phyloP scores from a whole-genome alignment of 495 filamentous ascomycete species.

The Patellaria atrata region DNA sequence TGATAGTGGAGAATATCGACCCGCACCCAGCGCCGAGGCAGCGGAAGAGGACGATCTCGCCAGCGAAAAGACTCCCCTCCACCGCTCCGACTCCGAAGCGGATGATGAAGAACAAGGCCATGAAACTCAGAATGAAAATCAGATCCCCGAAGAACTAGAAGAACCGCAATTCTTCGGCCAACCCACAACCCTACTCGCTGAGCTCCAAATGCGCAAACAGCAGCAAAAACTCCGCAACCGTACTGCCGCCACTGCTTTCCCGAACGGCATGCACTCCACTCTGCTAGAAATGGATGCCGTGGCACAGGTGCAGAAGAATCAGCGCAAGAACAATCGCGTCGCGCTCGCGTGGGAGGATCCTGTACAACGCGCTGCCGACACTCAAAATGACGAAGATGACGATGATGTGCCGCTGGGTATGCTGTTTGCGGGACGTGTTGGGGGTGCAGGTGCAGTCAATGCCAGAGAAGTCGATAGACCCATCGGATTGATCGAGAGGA shows the following conservation, averaged over 20 bases:
- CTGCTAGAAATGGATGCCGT: conserved; percentile 84
- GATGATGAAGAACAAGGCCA: conserved; percentile 12
- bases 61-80: conserved; percentile 19
- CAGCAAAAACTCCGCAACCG: conserved; percentile 64
- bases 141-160: conserved; percentile 1
- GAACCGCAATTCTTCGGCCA: conserved; percentile 38
- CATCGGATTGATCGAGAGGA: conserved; percentile 68
- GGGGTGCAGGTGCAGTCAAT: conserved; percentile 10
- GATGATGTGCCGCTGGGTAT: conserved; percentile 80
- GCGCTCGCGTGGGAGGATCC: conserved; percentile 84
- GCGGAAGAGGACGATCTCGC: conserved; percentile 7
- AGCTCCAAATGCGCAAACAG: conserved; percentile 77
- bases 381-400: conserved; percentile 42
- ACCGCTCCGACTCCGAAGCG: conserved; percentile 17
- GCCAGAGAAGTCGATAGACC: conserved; percentile 41
- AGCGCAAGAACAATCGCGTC: conserved; percentile 57
- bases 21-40: too few species aligned
- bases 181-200: conserved; percentile 83
- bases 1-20: too few species aligned
- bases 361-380: conserved; percentile 28
- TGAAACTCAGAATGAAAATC: conserved; percentile 15
- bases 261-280: conserved; percentile 73
- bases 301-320: conserved; percentile 67
- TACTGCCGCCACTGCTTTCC: conserved; percentile 48
- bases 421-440: conserved; percentile 51